phyloP scores from a whole-genome alignment of 306 rosid species.

The Dryas octopetala region DNA sequence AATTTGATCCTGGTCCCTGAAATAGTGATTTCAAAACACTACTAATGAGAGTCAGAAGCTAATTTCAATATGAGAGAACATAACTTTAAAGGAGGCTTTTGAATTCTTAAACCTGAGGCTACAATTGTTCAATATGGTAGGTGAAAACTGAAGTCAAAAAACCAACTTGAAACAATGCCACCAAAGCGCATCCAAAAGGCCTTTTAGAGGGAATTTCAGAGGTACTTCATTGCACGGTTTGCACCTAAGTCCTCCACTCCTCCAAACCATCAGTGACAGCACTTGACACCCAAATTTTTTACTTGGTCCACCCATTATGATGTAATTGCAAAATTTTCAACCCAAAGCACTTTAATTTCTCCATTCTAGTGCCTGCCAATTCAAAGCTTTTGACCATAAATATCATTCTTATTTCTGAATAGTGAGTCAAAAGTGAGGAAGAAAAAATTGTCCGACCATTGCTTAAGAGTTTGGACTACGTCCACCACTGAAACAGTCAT shows the following conservation, averaged over 20 bases:
- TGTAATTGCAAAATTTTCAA: neutral
- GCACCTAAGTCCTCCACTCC: neutral
- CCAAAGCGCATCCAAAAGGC: neutral
- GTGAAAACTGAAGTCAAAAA: neutral
- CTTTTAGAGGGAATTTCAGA: neutral
- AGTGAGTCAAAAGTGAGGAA: neutral
- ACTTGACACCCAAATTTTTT: neutral
- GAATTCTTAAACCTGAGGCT: neutral
- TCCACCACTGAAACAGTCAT: neutral
- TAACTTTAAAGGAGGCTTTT: neutral
- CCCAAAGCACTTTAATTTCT: neutral
- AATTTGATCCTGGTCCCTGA: neutral
- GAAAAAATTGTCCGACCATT: neutral
- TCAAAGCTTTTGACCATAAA: neutral
- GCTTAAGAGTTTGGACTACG: neutral
- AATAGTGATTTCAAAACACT: too few species aligned
- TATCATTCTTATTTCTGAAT: neutral
- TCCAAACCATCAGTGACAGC: neutral
- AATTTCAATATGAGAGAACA: too few species aligned
- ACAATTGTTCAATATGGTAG: neutral
- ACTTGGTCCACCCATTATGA: neutral
- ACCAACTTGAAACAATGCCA: neutral
- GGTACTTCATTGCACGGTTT: neutral
- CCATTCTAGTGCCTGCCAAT: slow-evolving; percentile 7
- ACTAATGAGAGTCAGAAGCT: too few species aligned